Percentiles rank a stretch among this genome's conserved stretches.
These are phyloP conservation scores for Cutaneotrichosporon daszewskae DNA, from an alignment of 1,284 basidiomycete species.

Conservation along the genomic window DNA sequence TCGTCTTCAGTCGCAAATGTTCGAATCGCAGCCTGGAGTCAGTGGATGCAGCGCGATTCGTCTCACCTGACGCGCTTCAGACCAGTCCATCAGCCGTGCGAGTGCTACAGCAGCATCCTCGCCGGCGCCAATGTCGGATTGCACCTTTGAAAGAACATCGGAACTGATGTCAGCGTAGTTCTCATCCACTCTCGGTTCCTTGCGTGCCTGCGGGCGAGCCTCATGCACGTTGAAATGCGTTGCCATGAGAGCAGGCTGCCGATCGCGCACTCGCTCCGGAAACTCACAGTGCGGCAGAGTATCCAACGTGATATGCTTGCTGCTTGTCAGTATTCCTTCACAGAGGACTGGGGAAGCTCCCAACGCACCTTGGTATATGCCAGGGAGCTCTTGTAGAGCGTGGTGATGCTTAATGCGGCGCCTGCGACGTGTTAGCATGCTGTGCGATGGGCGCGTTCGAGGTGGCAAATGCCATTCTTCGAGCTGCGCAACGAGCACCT, in stretches of 20 bases:
- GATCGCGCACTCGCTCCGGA: background rate
- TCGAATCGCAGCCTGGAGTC: slow-evolving; percentile 33
- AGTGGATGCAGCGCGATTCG: background rate
- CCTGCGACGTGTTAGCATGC: slow-evolving; percentile 26
- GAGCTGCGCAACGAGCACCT: no score
- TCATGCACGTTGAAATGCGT: no score
- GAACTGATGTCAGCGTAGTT: slow-evolving; percentile 19
- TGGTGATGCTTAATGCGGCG: slow-evolving; percentile 47
- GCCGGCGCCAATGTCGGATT: slow-evolving; percentile 37
- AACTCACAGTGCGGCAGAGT: slow-evolving; percentile 45
- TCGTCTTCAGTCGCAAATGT: slow-evolving; percentile 40
- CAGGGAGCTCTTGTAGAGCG: slow-evolving; percentile 45
- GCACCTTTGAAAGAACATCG: slow-evolving; percentile 44
- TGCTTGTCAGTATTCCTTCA: slow-evolving; percentile 13
- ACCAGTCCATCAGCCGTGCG: slow-evolving; percentile 48
- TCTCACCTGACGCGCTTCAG: slow-evolving; percentile 46
- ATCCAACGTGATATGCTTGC: slow-evolving; percentile 49
- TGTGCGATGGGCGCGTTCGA: no score
- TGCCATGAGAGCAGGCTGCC: background rate
- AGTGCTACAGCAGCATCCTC: slow-evolving; percentile 42
- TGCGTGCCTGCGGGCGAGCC: no score
- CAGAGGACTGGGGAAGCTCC: background rate
- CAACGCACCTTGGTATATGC: slow-evolving; percentile 45
- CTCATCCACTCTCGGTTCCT: no score
- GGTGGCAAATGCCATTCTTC: background rate